Conservation (phyloP, 441 rosid species). For the Kokia cookei region DNA sequence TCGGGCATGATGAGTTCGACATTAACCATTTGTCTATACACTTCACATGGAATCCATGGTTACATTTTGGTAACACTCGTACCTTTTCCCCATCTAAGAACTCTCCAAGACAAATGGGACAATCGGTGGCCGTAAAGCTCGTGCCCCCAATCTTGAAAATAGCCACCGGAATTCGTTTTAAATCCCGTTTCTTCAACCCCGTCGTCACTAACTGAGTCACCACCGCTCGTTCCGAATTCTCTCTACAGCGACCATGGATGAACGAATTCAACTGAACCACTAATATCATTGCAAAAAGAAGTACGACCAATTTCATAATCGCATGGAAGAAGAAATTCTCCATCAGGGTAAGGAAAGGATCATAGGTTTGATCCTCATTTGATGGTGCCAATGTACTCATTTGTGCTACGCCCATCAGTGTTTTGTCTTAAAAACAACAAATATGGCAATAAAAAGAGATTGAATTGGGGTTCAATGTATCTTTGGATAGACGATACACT, state of each 20-base stretch:
- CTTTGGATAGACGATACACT: too few species aligned
- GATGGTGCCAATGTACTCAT: too few species aligned
- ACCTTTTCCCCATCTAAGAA: conserved; percentile 65
- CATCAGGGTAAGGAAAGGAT: too few species aligned
- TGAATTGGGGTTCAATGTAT: too few species aligned
- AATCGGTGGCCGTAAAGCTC: conserved; percentile 49
- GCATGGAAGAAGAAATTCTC: too few species aligned
- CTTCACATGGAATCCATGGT: conserved; percentile 74
- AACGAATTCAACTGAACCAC: conserved; percentile 44
- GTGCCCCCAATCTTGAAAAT: conserved; percentile 34
- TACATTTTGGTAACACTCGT: conserved; percentile 64
- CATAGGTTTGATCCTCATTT: too few species aligned
- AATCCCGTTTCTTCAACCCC: conserved; percentile 53
- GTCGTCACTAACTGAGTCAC: conserved; percentile 25
- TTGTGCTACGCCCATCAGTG: too few species aligned
- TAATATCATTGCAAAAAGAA: conserved; percentile 39
- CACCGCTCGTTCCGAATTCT: conserved; percentile 10
- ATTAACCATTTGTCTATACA: conserved; percentile 80
- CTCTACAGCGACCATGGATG: conserved; percentile 44
- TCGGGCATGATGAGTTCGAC: conserved; percentile 75
- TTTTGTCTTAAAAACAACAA: too few species aligned
- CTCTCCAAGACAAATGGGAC: conserved; percentile 78
- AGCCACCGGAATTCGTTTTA: conserved; percentile 55
- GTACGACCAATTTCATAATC: conserved; percentile 24
- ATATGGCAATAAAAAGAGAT: too few species aligned